phyloP scores from a whole-genome alignment of 179 eudicot species.

The Spergularia azorica region DNA sequence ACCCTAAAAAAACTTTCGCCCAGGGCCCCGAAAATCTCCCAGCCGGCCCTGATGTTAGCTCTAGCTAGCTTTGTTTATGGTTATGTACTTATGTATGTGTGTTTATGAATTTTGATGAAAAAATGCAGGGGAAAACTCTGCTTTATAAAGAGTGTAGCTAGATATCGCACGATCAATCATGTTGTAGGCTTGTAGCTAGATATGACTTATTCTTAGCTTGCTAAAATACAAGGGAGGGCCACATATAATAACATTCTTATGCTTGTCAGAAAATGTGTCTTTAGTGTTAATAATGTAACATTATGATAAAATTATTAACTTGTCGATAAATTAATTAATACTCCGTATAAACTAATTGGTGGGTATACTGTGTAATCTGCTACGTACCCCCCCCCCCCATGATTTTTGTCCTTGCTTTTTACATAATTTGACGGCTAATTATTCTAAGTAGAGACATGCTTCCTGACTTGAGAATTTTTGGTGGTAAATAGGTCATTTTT shows the following conservation, averaged over 20 bases:
- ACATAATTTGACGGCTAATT: slow-evolving; percentile 9
- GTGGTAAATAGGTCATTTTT: background rate
- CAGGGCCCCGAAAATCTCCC: too few species aligned
- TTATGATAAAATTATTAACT: background rate
- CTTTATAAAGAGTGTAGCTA: slow-evolving; percentile 11
- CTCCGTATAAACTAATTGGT: background rate
- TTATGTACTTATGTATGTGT: background rate
- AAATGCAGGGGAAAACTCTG: background rate
- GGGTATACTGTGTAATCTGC: background rate
- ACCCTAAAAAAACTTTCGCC: too few species aligned
- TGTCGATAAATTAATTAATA: background rate
- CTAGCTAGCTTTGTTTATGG: background rate
- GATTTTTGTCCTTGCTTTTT: background rate
- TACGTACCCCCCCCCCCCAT: background rate
- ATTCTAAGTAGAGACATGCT: background rate
- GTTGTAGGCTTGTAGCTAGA: background rate
- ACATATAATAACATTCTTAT: background rate
- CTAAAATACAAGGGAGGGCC: background rate
- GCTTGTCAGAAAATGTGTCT: slow-evolving; percentile 4
- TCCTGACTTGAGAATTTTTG: slow-evolving; percentile 12
- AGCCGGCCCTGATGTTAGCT: too few species aligned
- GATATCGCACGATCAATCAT: slow-evolving; percentile 7
- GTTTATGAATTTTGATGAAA: slow-evolving; percentile 14
- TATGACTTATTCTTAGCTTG: slow-evolving; percentile 11
- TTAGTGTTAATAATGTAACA: background rate